A percentile compares a stretch with the other conserved stretches of the same genome.
Evolutionary conservation across 129 eudicot genomes (phyloP).

Genomic region (Cynara cardunculus): DNA sequence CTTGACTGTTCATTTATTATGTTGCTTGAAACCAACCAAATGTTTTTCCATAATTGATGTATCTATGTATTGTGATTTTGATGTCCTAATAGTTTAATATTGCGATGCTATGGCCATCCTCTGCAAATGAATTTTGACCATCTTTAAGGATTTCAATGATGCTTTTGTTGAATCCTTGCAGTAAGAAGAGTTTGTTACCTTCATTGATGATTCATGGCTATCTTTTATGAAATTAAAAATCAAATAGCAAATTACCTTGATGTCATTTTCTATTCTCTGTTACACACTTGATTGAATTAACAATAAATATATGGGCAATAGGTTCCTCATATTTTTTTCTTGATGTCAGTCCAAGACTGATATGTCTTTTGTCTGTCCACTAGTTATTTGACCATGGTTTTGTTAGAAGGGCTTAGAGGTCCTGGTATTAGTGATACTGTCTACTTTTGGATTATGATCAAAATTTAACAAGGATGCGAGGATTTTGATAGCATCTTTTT

Average conservation of each 20-base stretch:
- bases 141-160: background rate
- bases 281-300: background rate
- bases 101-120: background rate
- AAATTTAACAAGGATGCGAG: background rate
- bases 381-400: too few relatives aligned
- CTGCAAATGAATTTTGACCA: background rate
- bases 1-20: background rate
- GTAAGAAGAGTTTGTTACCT: background rate
- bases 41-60: background rate
- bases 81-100: background rate
- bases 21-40: background rate
- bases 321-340: background rate
- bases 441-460: background rate
- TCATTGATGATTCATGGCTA: background rate
- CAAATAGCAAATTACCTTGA: background rate
- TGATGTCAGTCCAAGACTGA: background rate
- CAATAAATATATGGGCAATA: background rate
- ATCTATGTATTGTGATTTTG: background rate
- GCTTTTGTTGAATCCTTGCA: background rate
- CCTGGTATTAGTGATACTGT: background rate
- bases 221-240: background rate
- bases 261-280: background rate
- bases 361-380: background rate
- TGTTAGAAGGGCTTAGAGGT: too few relatives aligned
- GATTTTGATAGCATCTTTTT: background rate